Conservation (phyloP, 345 rosid genomes). For the Syzygium oleosum region DNA sequence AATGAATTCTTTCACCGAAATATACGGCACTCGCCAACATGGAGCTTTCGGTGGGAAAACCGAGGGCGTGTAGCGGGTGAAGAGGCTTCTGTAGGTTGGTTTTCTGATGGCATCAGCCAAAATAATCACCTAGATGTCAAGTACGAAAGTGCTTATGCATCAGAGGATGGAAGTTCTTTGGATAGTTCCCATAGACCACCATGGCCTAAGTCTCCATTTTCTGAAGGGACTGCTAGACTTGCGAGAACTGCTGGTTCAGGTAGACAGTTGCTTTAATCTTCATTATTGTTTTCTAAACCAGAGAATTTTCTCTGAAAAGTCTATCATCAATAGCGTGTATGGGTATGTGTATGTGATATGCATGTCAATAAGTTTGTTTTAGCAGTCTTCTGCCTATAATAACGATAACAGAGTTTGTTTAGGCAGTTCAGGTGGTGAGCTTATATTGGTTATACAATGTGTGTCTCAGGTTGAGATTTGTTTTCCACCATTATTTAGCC, state of each 20-base stretch:
- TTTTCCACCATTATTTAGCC: neutral
- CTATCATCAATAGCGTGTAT: neutral
- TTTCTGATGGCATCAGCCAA: slow-evolving; percentile 51
- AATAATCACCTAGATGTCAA: slow-evolving; percentile 50
- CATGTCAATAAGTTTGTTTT: neutral
- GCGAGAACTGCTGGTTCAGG: slow-evolving; percentile 62
- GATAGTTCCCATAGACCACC: slow-evolving; percentile 38
- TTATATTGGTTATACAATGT: neutral
- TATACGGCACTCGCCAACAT: slow-evolving; percentile 72
- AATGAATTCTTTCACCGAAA: slow-evolving; percentile 54
- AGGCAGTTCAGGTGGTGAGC: neutral
- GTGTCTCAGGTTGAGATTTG: neutral
- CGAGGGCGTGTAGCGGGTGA: slow-evolving; percentile 97
- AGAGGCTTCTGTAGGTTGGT: slow-evolving; percentile 63
- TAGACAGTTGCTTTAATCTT: slow-evolving; percentile 9
- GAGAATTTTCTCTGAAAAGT: neutral
- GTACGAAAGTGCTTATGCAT: slow-evolving; percentile 46
- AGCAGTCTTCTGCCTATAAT: neutral
- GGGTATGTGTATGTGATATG: neutral
- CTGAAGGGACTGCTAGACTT: slow-evolving; percentile 30
- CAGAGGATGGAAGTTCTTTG: slow-evolving; percentile 64
- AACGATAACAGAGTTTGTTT: neutral
- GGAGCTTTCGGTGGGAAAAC: slow-evolving; percentile 96
- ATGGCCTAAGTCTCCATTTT: slow-evolving; percentile 63
- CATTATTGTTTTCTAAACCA: neutral